A percentile compares a stretch with the other conserved stretches of the same genome.
Evolutionary conservation across 176 grass and related monocot genomes (phyloP).

Genomic region (Aegilops longissima): DNA sequence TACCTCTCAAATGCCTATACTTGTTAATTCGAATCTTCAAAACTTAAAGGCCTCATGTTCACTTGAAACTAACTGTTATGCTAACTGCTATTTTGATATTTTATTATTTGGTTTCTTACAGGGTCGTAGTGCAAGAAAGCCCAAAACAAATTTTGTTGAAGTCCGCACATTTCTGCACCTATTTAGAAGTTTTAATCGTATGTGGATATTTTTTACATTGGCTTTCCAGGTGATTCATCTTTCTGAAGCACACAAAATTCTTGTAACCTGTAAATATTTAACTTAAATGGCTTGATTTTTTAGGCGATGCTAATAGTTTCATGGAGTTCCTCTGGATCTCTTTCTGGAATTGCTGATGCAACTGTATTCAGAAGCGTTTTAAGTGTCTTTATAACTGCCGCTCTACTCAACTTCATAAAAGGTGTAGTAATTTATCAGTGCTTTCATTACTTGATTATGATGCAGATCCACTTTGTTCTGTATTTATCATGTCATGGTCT

Average conservation of each 20-base stretch:
- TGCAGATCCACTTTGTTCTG: constrained; percentile 3
- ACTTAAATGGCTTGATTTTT: constrained; percentile 22
- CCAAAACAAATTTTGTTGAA: constrained; percentile 85
- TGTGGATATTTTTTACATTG: constrained; percentile 73
- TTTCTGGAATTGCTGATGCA: constrained; percentile 60
- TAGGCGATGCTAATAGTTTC: constrained; percentile 79
- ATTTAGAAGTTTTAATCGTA: constrained; percentile 78
- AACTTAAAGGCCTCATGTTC: neutral
- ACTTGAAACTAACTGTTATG: constrained; percentile 9
- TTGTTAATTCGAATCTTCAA: neutral
- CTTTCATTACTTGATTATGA: neutral
- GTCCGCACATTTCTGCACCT: constrained; percentile 68
- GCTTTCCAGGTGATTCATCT: constrained; percentile 63
- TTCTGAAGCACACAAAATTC: constrained; percentile 16
- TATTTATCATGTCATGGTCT: constrained; percentile 16
- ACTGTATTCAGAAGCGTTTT: constrained; percentile 68
- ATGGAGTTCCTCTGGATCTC: constrained; percentile 67
- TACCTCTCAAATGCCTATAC: neutral
- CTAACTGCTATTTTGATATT: constrained; percentile 10
- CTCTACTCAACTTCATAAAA: constrained; percentile 70
- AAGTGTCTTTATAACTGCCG: constrained; percentile 70
- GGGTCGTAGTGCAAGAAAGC: constrained; percentile 29
- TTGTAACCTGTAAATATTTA: constrained; percentile 15
- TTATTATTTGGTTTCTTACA: constrained; percentile 24
- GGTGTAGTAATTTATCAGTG: constrained; percentile 35